A percentile compares a stretch with the other conserved stretches of the same genome.
Evolutionary conservation across 345 rosid species (phyloP).

Genomic region (Hibiscus trionum): DNA sequence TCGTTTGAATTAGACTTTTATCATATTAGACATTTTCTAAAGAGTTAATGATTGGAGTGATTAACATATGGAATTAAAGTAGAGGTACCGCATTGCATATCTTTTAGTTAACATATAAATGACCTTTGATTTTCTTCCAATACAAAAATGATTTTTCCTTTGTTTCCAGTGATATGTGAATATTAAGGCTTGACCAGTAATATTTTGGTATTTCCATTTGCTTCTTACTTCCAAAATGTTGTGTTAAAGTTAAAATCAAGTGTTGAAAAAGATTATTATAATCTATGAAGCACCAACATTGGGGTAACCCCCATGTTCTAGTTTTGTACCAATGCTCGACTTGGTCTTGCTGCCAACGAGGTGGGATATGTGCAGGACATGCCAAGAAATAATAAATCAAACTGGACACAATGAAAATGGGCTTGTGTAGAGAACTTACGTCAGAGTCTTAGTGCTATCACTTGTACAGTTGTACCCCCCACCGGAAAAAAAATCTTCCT

Average conservation of each 20-base stretch:
- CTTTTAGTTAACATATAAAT: background rate
- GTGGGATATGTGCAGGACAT: background rate
- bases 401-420: background rate
- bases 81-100: background rate
- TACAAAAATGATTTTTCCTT: background rate
- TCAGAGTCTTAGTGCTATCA: background rate
- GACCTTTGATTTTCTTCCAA: background rate
- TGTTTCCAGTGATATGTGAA: background rate
- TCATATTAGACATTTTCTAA: background rate
- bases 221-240: background rate
- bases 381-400: background rate
- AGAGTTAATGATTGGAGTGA: background rate
- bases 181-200: background rate
- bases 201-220: background rate
- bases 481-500: background rate
- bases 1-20: background rate
- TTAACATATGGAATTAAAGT: background rate
- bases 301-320: background rate
- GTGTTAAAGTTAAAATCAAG: background rate
- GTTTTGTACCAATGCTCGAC: background rate
- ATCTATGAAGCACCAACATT: background rate
- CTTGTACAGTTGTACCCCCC: background rate
- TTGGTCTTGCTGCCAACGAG: background rate
- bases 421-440: background rate
- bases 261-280: background rate